Base-by-base conservation (phyloP, 2,329 filamentous ascomycete genomes). In the Colletotrichum cereale region DNA sequence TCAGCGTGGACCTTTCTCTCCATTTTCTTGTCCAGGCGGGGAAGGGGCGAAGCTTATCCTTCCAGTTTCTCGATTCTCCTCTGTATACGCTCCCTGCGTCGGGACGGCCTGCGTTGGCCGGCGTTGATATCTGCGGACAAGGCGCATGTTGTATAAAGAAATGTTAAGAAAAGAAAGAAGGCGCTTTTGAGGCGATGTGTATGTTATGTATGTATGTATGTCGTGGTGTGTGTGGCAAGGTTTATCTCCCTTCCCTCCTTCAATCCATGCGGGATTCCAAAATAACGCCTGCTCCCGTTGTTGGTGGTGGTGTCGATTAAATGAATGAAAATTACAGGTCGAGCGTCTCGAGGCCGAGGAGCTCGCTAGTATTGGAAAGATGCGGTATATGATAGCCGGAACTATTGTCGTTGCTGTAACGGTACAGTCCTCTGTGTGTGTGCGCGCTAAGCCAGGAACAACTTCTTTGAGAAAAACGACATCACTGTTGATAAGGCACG, bases 231-330 rank as follows among this genome's bases (percentile, higher is more conserved):
- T 44, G 48, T 7, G 48, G 47, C 38, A 40, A 48, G 31, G 52
- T 38, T n/a, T 5, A 10, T 31, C 16, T n/a, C 44, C n/a, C 29
- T 26, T 50, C 60, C 24, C 34, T 47, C 38, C 31, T 31, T 40
- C n/a, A 26, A 42, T 56, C 40, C 58, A 53, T 50, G 31, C 44
- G 12, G 34, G 47, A 61, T 48, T 26, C 21, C 47, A 55, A 52
- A 36, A 61, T 10, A 67, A 67, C 63, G 63, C 62, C 63, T 40
- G 62, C 67, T 52, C 48, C 16, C 44, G 40, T 40, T 60, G n/a
- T 26, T 56, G 18, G 21, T 42, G 36, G 53, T 12, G 36, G 29
- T 61, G 31, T 38, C 34, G 26, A n/a, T 12, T 31, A 34, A 55
- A 52, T 29, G 58, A 42, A 44, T 47, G 42, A 66, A 24, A 16